These are phyloP conservation scores for Cryptosporidium sp. DNA, from an alignment of 169 alveolate genomes.

Conservation along the genomic window DNA sequence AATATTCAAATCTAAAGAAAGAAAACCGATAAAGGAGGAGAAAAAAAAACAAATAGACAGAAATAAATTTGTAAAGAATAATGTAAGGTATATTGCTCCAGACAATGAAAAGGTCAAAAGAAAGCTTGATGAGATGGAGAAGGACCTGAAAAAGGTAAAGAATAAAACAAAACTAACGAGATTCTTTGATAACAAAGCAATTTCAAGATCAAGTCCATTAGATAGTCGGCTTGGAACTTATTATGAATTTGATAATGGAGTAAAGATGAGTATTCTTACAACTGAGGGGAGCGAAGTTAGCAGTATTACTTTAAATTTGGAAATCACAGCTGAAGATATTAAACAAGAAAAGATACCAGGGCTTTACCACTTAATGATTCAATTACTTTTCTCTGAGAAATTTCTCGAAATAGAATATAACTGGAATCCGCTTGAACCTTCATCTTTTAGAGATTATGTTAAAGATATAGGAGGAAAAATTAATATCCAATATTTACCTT, in stretches of 20 bases:
- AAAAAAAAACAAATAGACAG: slow-evolving; percentile 6
- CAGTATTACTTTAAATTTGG: slow-evolving; percentile 45
- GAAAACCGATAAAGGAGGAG: slow-evolving; percentile 55
- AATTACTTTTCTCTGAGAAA: slow-evolving; percentile 35
- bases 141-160: slow-evolving; percentile 3
- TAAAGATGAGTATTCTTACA: slow-evolving; percentile 48
- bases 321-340: slow-evolving; percentile 17
- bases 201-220: slow-evolving; percentile 53
- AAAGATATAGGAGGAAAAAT: slow-evolving; percentile 46
- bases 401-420: slow-evolving; percentile 13
- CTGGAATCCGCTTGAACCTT: slow-evolving; percentile 31
- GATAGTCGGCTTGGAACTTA: slow-evolving; percentile 54
- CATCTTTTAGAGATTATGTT: slow-evolving; percentile 59
- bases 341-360: slow-evolving; percentile 63
- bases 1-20: slow-evolving; percentile 40
- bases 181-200: slow-evolving; percentile 33
- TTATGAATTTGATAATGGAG: slow-evolving; percentile 61
- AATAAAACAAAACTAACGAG: slow-evolving; percentile 13
- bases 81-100: slow-evolving; percentile 54
- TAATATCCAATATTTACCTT: slow-evolving; percentile 45
- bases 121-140: not conserved
- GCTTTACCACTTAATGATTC: slow-evolving; percentile 53
- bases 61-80: slow-evolving; percentile 23
- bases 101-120: not conserved
- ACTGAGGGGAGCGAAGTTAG: slow-evolving; percentile 61